phyloP scores from a whole-genome alignment of 139 green algal genomes.

The Tetraselmis chui region DNA sequence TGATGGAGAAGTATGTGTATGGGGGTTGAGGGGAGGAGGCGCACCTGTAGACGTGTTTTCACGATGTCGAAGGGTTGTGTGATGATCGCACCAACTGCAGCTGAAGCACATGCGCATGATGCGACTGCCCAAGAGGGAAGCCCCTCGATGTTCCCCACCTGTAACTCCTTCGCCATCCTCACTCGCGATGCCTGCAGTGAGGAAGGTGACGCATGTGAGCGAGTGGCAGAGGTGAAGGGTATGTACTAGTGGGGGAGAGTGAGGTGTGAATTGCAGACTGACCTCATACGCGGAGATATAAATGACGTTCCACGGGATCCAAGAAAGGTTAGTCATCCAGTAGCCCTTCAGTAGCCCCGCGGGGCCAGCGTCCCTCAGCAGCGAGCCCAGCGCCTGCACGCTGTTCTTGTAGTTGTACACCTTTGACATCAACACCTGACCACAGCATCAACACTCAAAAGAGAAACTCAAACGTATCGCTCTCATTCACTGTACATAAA shows the following conservation, averaged over 20 bases:
- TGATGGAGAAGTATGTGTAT: neutral
- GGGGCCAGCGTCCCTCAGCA: slow-evolving; percentile 15
- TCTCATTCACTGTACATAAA: too few relatives aligned
- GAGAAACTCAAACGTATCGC: too few relatives aligned
- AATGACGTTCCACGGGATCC: slow-evolving; percentile 74
- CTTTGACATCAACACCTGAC: neutral
- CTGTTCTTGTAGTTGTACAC: slow-evolving; percentile 1
- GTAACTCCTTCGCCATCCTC: neutral
- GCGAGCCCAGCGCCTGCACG: neutral
- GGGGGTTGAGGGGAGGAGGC: neutral
- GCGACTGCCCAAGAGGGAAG: slow-evolving; percentile 34
- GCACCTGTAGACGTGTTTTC: slow-evolving; percentile 76
- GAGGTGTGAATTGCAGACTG: too few relatives aligned
- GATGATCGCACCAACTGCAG: slow-evolving; percentile 41
- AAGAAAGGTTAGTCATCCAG: slow-evolving; percentile 66
- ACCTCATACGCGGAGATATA: slow-evolving; percentile 67
- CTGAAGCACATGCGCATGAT: slow-evolving; percentile 32
- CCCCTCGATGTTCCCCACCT: neutral
- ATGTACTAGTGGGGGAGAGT: too few relatives aligned
- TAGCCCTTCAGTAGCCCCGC: slow-evolving; percentile 33
- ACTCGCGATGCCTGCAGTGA: neutral
- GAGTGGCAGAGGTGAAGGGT: too few relatives aligned
- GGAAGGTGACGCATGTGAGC: neutral
- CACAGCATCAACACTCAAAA: too few relatives aligned
- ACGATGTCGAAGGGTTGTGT: slow-evolving; percentile 77